These are phyloP conservation scores for Diospyros kaki DNA, from an alignment of 148 eudicot genomes.

Conservation along the genomic window DNA sequence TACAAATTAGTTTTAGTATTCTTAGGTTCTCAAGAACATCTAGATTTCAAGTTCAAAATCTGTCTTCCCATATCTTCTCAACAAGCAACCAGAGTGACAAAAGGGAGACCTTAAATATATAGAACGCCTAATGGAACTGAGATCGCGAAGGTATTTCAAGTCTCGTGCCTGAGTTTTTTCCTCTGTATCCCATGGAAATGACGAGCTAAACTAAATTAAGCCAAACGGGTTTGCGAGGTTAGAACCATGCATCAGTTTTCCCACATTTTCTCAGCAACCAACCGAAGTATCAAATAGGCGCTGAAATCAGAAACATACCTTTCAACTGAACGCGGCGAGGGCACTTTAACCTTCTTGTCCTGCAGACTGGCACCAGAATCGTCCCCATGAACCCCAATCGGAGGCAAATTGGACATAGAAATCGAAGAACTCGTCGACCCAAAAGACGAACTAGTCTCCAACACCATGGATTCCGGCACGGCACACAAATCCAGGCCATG, in stretches of 20 bases:
- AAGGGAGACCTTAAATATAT: neutral
- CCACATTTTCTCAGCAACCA: constrained; percentile 1
- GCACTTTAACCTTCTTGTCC: constrained; percentile 40
- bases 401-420: constrained; percentile 50
- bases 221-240: neutral
- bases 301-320: constrained; percentile 38
- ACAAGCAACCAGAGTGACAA: neutral
- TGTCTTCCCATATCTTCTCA: neutral
- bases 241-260: neutral
- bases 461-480: constrained; percentile 44
- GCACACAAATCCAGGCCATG: constrained; percentile 18
- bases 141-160: neutral
- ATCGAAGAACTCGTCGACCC: constrained; percentile 71
- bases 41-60: neutral
- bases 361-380: constrained; percentile 34
- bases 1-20: neutral
- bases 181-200: neutral
- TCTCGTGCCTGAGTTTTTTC: neutral
- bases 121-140: neutral
- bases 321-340: constrained; percentile 46
- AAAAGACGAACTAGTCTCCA: constrained; percentile 66
- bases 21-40: neutral
- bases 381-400: constrained; percentile 36
- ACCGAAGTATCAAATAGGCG: neutral
- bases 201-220: neutral